Evolutionary conservation across 176 grass and related monocot species (phyloP), one percentile per base, ranked within the genome.

Genomic region (Themeda triandra): DNA sequence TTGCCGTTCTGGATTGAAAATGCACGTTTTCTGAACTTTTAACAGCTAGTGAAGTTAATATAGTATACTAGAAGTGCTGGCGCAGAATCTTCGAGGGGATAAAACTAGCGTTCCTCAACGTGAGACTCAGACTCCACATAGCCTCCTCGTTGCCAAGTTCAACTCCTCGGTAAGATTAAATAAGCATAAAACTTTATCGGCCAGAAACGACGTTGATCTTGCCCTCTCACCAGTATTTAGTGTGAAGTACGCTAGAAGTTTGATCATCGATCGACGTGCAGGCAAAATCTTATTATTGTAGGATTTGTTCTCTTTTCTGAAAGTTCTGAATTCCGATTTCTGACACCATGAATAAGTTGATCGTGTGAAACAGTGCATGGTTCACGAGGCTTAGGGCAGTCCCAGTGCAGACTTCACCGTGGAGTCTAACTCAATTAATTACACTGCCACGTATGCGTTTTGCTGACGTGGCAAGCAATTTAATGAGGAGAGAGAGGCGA

Each of bases 141-240:
- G n/a, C n/a, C n/a, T 53, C 66, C 14, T 41, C 29, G 23, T 49
- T 36, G 51, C 78, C 23, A 88, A 74, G 7, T 88, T 79, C 87
- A 67, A 89, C 87, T 84, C 82, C 81, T 89, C 77, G 87, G 69
- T 84, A 84, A 66, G 14, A 66, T 31, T 84, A 89, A 88, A 84
- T 67, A 80, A 88, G 25, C 27, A 10, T 15, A 39, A 28, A 37
- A 28, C 51, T 4, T 70, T 28, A 11, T 58, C 58, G 45, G 44
- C 40, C 30, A 49, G 13, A 56, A 24, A 56, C 19, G 9, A 18
- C 66, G 10, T 28, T 69, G 31, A 56, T 51, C 42, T 27, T 66
- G 71, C 30, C 29, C 24, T 58, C 27, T 62, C 7, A 3, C 49
- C 1, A 78, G 12, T 35, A 10, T 42, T 32, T 15, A 0, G 35